These are phyloP conservation scores for Plasmodium inui DNA, from an alignment of 169 alveolate species.

Conservation along the genomic window DNA sequence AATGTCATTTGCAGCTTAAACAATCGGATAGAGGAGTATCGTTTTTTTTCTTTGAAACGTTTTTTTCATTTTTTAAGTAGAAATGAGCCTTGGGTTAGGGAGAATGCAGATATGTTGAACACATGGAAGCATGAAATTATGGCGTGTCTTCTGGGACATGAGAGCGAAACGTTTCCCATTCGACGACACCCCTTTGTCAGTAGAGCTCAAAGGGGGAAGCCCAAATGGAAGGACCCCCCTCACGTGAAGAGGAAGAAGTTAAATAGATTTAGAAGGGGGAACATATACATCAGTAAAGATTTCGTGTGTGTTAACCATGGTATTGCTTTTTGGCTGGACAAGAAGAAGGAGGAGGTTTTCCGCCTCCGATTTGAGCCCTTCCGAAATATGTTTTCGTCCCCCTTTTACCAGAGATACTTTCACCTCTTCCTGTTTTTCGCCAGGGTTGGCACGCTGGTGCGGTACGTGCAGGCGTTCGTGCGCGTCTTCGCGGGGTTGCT, in stretches of 20 bases:
- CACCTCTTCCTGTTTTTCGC: conserved; percentile 46
- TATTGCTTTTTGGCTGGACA: conserved; percentile 42
- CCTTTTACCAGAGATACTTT: conserved; percentile 44
- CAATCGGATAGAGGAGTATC: conserved; percentile 43
- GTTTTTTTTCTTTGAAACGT: conserved; percentile 27
- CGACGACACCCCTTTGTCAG: background rate
- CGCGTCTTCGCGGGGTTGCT: conserved; percentile 24
- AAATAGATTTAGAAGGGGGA: background rate
- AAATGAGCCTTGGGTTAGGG: background rate
- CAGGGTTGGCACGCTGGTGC: conserved; percentile 27
- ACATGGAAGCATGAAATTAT: conserved; percentile 9
- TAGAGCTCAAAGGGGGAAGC: background rate
- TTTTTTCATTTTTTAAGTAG: background rate
- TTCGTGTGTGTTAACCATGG: conserved; percentile 26
- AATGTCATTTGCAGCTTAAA: conserved; percentile 35
- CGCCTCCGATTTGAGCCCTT: conserved; percentile 41
- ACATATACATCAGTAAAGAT: conserved; percentile 50
- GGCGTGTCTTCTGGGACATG: conserved; percentile 40
- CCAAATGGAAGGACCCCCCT: background rate
- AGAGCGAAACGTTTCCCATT: conserved; percentile 12
- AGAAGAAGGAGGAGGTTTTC: conserved; percentile 4
- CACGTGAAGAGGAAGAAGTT: background rate
- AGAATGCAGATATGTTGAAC: background rate
- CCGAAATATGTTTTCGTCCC: conserved; percentile 18
- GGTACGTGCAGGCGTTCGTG: conserved; percentile 39